Base-by-base conservation (phyloP, 352 stramenopile species). In the Peronospora tabacina region DNA sequence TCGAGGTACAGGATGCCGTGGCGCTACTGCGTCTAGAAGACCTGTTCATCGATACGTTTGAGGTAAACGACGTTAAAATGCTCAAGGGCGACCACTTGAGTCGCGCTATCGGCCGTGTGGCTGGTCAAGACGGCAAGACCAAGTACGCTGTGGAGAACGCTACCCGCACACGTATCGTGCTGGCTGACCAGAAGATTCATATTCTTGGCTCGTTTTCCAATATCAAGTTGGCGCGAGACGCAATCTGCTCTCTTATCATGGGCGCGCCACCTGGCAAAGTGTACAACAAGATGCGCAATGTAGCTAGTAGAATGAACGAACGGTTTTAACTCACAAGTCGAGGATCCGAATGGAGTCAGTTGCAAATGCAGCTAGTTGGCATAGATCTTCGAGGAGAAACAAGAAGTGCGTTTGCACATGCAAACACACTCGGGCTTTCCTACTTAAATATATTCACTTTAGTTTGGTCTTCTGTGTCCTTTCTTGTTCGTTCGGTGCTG, bases 211-310 rank as follows among this genome's bases (percentile, higher is more conserved):
- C 84, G 17, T 99, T 98, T 61, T 76, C 88, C 24, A 99, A 99
- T 84, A 98, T 99, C 68, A 95, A 97, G 58, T 75, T 99, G 22
- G 97, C 97, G n/a, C 85, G 85, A 15, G 82, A 94, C 49, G 82
- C 85, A 12, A 82, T 95, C 45, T 95, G 82, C 59, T 91, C 83
- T 54, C 69, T 94, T 32, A 95, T 95, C 48, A 94, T 99, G 65
- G 97, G 97, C 46, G 95, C 97, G 16, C 96, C 96, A 29, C 97
- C 97, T 16, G 97, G 96, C 55, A 99, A 99, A 72, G 96, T 99
- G 50, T 99, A 99, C 80, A 99, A 99, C 75, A 98, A 98, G 72
- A 99, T 99, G 96, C 88, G 96, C 50, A 98, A 96, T 70, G 97
- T 99, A 34, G 94, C 95, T 33, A 98, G 95, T 66, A 80, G 97